Evolutionary conservation across 2,329 filamentous ascomycete species (phyloP).

Genomic region (Fusarium luffae): DNA sequence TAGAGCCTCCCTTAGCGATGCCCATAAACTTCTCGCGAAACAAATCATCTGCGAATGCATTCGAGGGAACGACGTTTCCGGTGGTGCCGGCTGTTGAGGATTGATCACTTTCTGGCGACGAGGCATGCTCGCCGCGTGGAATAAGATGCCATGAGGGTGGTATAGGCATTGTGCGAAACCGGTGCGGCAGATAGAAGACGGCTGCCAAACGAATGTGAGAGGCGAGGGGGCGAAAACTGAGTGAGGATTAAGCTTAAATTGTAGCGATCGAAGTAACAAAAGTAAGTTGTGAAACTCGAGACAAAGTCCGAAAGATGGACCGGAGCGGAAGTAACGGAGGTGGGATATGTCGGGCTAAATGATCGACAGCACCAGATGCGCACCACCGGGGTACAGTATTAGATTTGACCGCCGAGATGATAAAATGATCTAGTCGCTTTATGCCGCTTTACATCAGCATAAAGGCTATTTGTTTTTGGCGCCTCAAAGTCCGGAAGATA

Average conservation of each 20-base stretch:
- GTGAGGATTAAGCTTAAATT: conserved; percentile 28
- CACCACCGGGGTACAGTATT: neutral
- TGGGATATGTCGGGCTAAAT: conserved; percentile 18
- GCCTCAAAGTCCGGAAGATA: neutral
- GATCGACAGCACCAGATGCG: conserved; percentile 23
- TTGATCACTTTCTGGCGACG: conserved; percentile 34
- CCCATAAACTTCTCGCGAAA: conserved; percentile 45
- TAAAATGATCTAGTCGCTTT: neutral
- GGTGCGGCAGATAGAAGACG: conserved; percentile 6
- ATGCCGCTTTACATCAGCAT: neutral
- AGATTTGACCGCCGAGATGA: neutral
- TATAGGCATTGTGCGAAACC: conserved; percentile 23
- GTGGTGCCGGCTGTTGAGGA: conserved; percentile 27
- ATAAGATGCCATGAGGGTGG: conserved; percentile 23
- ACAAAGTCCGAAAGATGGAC: conserved; percentile 36
- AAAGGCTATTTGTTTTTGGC: neutral
- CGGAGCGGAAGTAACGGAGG: conserved; percentile 30
- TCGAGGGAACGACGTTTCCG: conserved; percentile 21
- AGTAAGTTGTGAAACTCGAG: conserved; percentile 10
- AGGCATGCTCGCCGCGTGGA: conserved; percentile 41
- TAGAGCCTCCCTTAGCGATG: conserved; percentile 47
- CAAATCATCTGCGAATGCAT: conserved; percentile 42
- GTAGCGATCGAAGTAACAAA: conserved; percentile 5
- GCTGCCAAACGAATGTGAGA: neutral
- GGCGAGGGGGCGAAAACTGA: neutral